Evolutionary conservation across 2,329 filamentous ascomycete species (phyloP).

Genomic region (Aspergillus sp.): DNA sequence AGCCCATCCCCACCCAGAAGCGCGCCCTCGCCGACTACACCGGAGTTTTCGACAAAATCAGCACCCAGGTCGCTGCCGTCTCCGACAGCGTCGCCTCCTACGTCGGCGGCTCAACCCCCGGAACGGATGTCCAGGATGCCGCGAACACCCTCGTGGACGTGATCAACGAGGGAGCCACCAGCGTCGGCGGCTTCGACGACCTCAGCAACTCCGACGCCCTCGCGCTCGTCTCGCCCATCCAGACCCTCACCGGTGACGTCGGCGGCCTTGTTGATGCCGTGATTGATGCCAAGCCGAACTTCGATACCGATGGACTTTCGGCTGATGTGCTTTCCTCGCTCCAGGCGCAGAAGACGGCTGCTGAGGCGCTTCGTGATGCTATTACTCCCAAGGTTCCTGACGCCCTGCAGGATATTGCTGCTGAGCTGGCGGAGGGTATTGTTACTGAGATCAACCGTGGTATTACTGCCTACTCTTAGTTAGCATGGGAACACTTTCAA

Average conservation of each 20-base stretch:
- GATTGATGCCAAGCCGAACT: constrained; percentile 12
- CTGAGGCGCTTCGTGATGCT: constrained; percentile 4
- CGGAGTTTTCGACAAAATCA: constrained; percentile 8
- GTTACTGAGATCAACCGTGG: constrained; percentile 8
- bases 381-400: constrained; percentile 13
- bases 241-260: constrained; percentile 7
- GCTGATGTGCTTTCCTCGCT: constrained; percentile 8
- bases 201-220: constrained; percentile 11
- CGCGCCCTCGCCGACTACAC: constrained; percentile 11
- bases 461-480: constrained; percentile 10
- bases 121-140: constrained; percentile 1
- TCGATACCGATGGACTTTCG: background rate
- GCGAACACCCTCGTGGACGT: constrained; percentile 6
- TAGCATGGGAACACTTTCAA: too few relatives aligned
- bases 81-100: constrained; percentile 8
- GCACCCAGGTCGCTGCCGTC: constrained; percentile 9
- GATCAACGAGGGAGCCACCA: constrained; percentile 10
- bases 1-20: constrained; percentile 12
- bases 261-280: constrained; percentile 8
- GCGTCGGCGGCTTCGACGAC: background rate
- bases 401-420: constrained; percentile 5
- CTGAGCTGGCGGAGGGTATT: constrained; percentile 3
- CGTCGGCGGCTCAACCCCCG: constrained; percentile 4
- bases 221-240: constrained; percentile 9
- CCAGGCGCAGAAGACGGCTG: constrained; percentile 3